Base-by-base conservation (phyloP, 441 rosid species). In the Brassica balearica region DNA sequence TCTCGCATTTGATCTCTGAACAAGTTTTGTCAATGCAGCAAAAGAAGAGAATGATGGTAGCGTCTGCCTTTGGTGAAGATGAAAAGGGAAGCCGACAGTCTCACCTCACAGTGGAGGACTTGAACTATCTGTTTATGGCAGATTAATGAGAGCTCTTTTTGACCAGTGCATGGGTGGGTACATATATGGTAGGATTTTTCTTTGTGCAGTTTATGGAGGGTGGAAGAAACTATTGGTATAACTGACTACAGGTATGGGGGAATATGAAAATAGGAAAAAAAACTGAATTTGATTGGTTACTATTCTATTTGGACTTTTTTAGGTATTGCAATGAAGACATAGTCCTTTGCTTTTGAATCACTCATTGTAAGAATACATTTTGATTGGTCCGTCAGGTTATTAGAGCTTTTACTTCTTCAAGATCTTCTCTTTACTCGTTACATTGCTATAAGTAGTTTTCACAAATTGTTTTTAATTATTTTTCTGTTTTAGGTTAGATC, bases 41-140 rank as follows among this genome's bases (percentile, higher is more conserved):
- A 91, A 92, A 94, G 90, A 92, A 94, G 88, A 89, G 98, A 81
- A 87, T 79, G 85, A 94, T 94, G 97, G 96, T 92, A 20, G 90
- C 97, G 20, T 91, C 95, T 64, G 98, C 98, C 56, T 94, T 94
- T 65, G 98, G 97, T 69, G 97, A 94, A 83, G 98, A 94, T 71
- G 92, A 91, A 73, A 82, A 70, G 2, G 96, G 89, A 25, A 81
- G 94, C 79, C 81, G 87, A 61, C 94, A 88, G 87, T 87, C 92
- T 74, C 94, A 94, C 36, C 88, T 94, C 53, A 92, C 96, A 0
- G 96, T 88, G 66, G 96, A 94, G 11, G 97, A 91, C 84, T 76
- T 94, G 90, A 86, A 83, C 58, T 91, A 92, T 88, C 86, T 94
- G 77, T 94, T 94, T 69, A 89, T 85, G 92, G 94, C 77, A 64